Percentiles rank a stretch among this genome's conserved stretches.
phyloP scores from a whole-genome alignment of 192 early-diverging fungal genomes.

The Coemansia sp. region DNA sequence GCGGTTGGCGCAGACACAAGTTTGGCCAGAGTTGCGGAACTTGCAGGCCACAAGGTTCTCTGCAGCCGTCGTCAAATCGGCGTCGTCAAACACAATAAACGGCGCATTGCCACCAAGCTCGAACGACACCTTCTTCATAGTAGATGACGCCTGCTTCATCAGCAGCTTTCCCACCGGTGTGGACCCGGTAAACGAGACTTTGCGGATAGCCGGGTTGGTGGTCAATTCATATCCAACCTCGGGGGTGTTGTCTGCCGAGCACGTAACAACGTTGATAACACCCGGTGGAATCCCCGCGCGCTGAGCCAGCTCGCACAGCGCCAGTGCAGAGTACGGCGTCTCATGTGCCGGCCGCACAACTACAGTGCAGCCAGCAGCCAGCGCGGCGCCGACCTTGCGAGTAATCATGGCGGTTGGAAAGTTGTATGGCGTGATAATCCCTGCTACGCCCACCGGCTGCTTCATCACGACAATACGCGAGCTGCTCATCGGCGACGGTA shows the following conservation, averaged over 20 bases:
- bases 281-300: constrained; percentile 54
- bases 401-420: constrained; percentile 84
- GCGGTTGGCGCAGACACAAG: constrained; percentile 69
- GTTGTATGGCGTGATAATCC: constrained; percentile 76
- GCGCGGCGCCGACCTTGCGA: constrained; percentile 46
- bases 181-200: constrained; percentile 60
- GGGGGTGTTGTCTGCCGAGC: constrained; percentile 46
- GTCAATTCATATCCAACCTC: constrained; percentile 48
- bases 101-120: constrained; percentile 64
- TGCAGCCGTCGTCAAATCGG: constrained; percentile 44
- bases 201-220: constrained; percentile 46
- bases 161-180: constrained; percentile 53
- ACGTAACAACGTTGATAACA: constrained; percentile 53
- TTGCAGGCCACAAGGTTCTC: constrained; percentile 41
- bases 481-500: constrained; percentile 58
- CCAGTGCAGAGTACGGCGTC: constrained; percentile 58
- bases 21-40: constrained; percentile 72
- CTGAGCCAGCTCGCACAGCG: constrained; percentile 52
- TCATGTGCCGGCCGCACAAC: constrained; percentile 57
- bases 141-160: constrained; percentile 50
- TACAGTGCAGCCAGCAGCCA: constrained; percentile 52
- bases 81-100: constrained; percentile 57
- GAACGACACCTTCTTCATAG: constrained; percentile 53
- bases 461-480: constrained; percentile 67
- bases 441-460: constrained; percentile 77